These are phyloP conservation scores for Acanthamoeba divionensis DNA, from an alignment of 208 protist species.

Conservation along the genomic window DNA sequence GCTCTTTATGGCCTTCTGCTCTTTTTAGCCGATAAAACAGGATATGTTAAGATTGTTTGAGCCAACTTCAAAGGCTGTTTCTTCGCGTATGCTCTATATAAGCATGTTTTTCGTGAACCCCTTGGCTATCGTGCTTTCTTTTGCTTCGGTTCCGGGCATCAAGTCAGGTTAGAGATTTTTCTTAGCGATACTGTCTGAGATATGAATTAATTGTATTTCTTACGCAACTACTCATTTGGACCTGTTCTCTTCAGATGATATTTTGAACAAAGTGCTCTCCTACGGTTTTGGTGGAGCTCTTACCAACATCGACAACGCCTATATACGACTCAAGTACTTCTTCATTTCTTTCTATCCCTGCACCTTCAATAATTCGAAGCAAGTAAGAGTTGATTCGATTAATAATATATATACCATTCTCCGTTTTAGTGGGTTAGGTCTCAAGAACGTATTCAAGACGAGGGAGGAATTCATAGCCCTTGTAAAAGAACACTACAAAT, in stretches of 20 bases:
- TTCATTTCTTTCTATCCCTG: not conserved
- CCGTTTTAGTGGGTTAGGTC: not conserved
- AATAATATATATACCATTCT: not conserved
- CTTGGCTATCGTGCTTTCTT: conserved; percentile 20
- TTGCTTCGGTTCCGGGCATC: conserved; percentile 1
- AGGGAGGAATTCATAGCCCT: not conserved
- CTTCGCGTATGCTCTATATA: not conserved
- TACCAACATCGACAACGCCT: conserved; percentile 31
- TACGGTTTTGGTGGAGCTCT: conserved; percentile 23
- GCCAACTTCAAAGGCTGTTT: too few species aligned
- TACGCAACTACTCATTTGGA: too few species aligned
- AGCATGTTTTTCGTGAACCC: conserved; percentile 43
- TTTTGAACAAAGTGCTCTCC: conserved; percentile 43
- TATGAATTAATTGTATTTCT: too few species aligned
- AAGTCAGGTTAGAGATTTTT: too few species aligned
- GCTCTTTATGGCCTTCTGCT: too few species aligned
- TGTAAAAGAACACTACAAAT: conserved; percentile 38
- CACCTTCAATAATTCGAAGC: not conserved
- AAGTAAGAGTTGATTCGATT: not conserved
- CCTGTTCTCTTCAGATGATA: too few species aligned
- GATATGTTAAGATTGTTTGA: too few species aligned
- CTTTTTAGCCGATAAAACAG: too few species aligned
- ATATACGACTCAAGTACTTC: conserved; percentile 25
- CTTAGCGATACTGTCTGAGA: too few species aligned
- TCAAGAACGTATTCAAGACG: conserved; percentile 39